Base-by-base conservation (phyloP, 2,329 filamentous ascomycete genomes). In the Sclerotinia glacialis region DNA sequence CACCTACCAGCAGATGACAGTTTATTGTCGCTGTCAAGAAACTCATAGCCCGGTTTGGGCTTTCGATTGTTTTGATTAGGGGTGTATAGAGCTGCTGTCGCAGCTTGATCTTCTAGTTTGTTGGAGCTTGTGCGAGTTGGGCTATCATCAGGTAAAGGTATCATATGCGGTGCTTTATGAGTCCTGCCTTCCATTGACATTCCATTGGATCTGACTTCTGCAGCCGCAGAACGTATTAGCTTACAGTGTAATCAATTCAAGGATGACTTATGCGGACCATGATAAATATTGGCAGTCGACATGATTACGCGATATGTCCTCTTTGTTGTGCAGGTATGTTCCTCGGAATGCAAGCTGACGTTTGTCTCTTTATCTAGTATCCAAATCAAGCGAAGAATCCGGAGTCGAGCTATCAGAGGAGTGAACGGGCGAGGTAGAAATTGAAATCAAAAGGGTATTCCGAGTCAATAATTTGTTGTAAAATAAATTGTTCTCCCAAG, bases 31-130 rank as follows among this genome's bases (percentile, higher is more conserved):
- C 79, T 75, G 64, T 82, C 83, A 12, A 86, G 78, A 56, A 70
- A 70, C 49, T 70, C 67, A 18, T 71, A 61, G 5, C 69, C 70
- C 49, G 68, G 65, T 16, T 52, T 61, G 28, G 50, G 37, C 31
- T 44, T 42, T 21, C 34, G 28, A 31, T 69, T 55, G 26, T 69
- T 68, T 28, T 76, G 73, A 56, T 81, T 79, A 18, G 82, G 84
- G 59, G 80, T 83, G 74, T 85, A 85, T 18, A 89, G 77, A 7
- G 86, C 86, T 68, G 86, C 85, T 14, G 82, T 83, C n/a, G 86
- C 86, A 70, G 86, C 86, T 72, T 78, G 77, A 63, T 79, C 77
- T 70, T 79, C 76, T 55, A 79, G 75, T 72, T 76, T 71, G 64
- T 63, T 53, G 23, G 73, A 69, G 18, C 56, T 52, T 23, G 68